Conservation (phyloP, 2,329 filamentous ascomycete species). For the Pseudopithomyces maydicus region DNA sequence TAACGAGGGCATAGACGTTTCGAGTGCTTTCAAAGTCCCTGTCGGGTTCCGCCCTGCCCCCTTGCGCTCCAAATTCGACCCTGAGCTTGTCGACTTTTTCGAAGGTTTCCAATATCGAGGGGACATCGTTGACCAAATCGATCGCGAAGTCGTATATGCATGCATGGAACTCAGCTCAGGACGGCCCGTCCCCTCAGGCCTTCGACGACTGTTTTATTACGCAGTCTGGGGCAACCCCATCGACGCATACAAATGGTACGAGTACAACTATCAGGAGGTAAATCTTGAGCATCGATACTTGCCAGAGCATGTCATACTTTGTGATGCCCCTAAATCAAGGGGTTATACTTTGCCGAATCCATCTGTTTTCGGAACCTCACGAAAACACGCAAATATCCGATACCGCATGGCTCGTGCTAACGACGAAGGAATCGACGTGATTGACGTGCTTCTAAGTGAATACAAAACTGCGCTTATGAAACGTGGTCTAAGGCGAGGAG, state of each 20-base stretch:
- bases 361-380: conserved; percentile 1
- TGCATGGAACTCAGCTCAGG: conserved; percentile 18
- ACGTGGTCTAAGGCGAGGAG: conserved; percentile 20
- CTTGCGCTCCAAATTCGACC: conserved; percentile 18
- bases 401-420: conserved; percentile 31
- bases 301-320: conserved; percentile 31
- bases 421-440: conserved; percentile 32
- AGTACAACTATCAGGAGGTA: conserved; percentile 32
- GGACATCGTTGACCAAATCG: conserved; percentile 31
- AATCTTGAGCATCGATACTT: conserved; percentile 30
- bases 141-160: conserved; percentile 18
- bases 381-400: conserved; percentile 21
- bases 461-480: conserved; percentile 22
- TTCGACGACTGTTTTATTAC: conserved; percentile 30
- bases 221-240: conserved; percentile 32
- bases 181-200: conserved; percentile 5
- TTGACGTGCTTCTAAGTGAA: conserved; percentile 32
- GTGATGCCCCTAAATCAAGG: conserved; percentile 19
- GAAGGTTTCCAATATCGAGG: conserved; percentile 26
- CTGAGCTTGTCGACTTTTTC: conserved; percentile 31
- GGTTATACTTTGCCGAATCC: conserved; percentile 19
- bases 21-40: conserved; percentile 17
- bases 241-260: conserved; percentile 37
- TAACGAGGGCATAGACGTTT: conserved; percentile 20
- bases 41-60: conserved; percentile 13